Conservation (phyloP, 1,139 yeast species). For the Kodamaea plutei region DNA sequence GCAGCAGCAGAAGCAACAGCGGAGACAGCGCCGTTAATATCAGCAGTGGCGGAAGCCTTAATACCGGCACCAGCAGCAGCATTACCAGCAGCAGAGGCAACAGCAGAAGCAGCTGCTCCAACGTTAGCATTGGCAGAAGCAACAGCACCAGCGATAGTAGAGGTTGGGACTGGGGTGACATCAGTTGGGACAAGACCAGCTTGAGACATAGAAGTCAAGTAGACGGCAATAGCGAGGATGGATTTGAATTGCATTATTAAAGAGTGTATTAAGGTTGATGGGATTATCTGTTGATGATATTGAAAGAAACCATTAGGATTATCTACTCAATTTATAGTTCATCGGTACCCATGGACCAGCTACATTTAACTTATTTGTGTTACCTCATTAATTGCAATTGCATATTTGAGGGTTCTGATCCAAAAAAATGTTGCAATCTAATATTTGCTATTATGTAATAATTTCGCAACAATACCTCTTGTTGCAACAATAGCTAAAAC, state of each 20-base stretch:
- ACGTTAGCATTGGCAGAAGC: not conserved
- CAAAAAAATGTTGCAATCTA: no score
- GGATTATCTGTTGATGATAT: no score
- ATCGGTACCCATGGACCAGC: no score
- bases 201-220: slow-evolving; percentile 1
- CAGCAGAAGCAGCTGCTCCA: not conserved
- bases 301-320: no score
- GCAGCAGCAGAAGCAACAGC: not conserved
- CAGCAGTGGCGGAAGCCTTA: not conserved
- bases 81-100: not conserved
- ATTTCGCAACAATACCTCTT: no score
- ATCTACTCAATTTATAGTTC: no score
- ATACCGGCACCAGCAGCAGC: not conserved
- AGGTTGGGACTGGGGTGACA: not conserved
- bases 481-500: no score
- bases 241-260: slow-evolving; percentile 1
- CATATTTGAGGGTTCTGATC: no score
- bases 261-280: not conserved
- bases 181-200: slow-evolving; percentile 1
- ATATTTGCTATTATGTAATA: no score
- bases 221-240: slow-evolving; percentile 1
- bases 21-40: not conserved
- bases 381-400: no score
- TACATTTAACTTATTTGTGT: no score
- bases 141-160: not conserved